Base-by-base conservation (phyloP, 495 filamentous ascomycete genomes). In the Neurospora sp. region DNA sequence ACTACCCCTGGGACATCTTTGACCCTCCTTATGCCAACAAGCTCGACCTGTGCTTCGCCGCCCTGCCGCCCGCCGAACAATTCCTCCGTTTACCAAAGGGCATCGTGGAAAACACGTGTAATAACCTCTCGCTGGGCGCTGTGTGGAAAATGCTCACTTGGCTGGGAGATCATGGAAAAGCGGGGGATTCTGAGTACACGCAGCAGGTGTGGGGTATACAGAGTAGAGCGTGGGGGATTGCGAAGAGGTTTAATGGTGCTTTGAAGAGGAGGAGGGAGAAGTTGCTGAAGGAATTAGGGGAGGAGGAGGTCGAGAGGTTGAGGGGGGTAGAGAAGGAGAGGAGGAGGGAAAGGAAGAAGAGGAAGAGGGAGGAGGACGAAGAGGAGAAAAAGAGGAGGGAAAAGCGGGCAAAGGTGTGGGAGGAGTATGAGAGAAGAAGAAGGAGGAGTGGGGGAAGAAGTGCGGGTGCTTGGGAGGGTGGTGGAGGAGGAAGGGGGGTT, bases 171-270 rank as follows among this genome's bases (percentile, higher is more conserved):
- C 45, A 53, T 0, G 20, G 45, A 0, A 53, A 53, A 12, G 45
- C 20, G 8, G 0, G 0, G 9, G n/a, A 53, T 22, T 22, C 0
- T 0, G 45, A 53, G n/a, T 53, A 53, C 20, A 0, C 0, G 20
- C 0, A 2, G 8, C 9, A 10, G 8, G 20, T 53, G 45, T 12
- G 0, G 45, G 9, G 6, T 12, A 53, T 1, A 12, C 20, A 14
- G 9, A 12, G 20, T 9, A 53, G 45, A 53, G 45, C 53, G 22
- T 61, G 53, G 53, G 22, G 22, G 5, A 61, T 61, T 31, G 53
- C 22, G 12, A 61, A 35, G 53, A 31, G 22, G 53, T 61, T 61
- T 6, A 61, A 31, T 17, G 0, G 22, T 35, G 0, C 0, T 1
- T 4, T 59, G 53, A 1, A 61, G 0, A 61, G 53, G 20, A 61